These are phyloP conservation scores for Malus sieversii DNA, from an alignment of 306 rosid species.

Conservation along the genomic window DNA sequence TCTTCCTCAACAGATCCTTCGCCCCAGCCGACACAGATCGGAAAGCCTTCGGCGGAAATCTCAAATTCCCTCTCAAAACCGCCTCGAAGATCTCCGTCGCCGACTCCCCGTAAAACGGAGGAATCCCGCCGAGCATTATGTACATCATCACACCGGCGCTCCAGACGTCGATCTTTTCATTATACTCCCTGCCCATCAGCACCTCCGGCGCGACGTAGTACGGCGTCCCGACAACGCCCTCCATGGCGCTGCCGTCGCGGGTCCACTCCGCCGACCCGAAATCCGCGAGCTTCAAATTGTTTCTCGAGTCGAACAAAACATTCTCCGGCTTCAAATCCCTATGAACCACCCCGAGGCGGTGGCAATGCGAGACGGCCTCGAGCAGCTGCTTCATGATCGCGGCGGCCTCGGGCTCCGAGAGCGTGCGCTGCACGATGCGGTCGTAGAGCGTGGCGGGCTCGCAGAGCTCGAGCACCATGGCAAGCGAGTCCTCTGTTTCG, in stretches of 20 bases:
- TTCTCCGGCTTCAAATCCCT: slow-evolving; percentile 76
- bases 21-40: slow-evolving; percentile 53
- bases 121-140: slow-evolving; percentile 62
- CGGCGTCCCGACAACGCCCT: slow-evolving; percentile 76
- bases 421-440: slow-evolving; percentile 30
- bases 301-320: slow-evolving; percentile 42
- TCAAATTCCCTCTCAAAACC: slow-evolving; percentile 56
- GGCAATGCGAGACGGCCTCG: slow-evolving; percentile 55
- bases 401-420: slow-evolving; percentile 46
- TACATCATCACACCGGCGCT: slow-evolving; percentile 62
- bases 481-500: slow-evolving; percentile 35
- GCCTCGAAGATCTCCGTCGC: slow-evolving; percentile 52
- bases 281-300: slow-evolving; percentile 55
- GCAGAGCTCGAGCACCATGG: slow-evolving; percentile 61
- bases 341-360: slow-evolving; percentile 52
- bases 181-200: slow-evolving; percentile 43
- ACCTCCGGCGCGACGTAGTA: slow-evolving; percentile 80
- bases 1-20: slow-evolving; percentile 71
- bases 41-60: slow-evolving; percentile 61
- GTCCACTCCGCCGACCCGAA: slow-evolving; percentile 84
- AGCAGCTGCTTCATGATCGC: slow-evolving; percentile 42
- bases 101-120: slow-evolving; percentile 70
- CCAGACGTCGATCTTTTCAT: slow-evolving; percentile 67
- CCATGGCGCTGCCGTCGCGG: slow-evolving; percentile 32
- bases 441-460: slow-evolving; percentile 52